Evolutionary conservation across 352 stramenopile genomes (phyloP).

Genomic region (Pythium graminicola): DNA sequence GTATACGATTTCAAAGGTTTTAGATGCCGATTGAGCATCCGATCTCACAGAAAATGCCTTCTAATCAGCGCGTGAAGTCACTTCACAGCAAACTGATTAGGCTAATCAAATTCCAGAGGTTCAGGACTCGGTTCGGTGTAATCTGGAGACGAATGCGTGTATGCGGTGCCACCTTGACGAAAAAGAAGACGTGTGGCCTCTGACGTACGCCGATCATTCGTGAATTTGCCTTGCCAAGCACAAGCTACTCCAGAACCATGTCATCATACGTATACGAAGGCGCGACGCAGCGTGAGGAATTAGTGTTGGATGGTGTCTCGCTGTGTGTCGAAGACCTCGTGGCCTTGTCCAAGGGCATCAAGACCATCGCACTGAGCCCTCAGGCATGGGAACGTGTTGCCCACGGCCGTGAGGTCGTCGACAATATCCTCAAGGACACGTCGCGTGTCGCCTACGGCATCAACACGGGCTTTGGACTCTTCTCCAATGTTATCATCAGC

Average conservation of each 20-base stretch:
- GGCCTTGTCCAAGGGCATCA: slow-evolving; percentile 50
- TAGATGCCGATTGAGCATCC: slow-evolving; percentile 11
- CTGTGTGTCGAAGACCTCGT: slow-evolving; percentile 70
- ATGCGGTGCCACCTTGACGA: slow-evolving; percentile 11
- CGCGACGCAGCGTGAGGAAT: slow-evolving; percentile 13
- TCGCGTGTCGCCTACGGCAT: slow-evolving; percentile 85
- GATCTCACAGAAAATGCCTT: slow-evolving; percentile 7
- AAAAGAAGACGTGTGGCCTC: no score
- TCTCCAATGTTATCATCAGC: slow-evolving; percentile 86
- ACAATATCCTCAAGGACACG: slow-evolving; percentile 81
- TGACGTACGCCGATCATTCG: no score
- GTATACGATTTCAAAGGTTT: slow-evolving; percentile 9
- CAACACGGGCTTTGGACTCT: slow-evolving; percentile 90
- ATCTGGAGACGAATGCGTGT: slow-evolving; percentile 8
- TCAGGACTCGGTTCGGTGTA: neutral
- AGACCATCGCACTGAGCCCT: slow-evolving; percentile 47
- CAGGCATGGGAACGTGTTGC: slow-evolving; percentile 75
- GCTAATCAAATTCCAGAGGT: slow-evolving; percentile 10
- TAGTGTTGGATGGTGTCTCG: slow-evolving; percentile 64
- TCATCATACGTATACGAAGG: slow-evolving; percentile 14
- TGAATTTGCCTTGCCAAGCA: slow-evolving; percentile 1
- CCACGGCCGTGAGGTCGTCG: slow-evolving; percentile 66
- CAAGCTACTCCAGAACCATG: slow-evolving; percentile 5
- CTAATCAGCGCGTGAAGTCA: slow-evolving; percentile 20
- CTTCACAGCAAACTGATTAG: no score